These are phyloP conservation scores for Aechmea fasciata DNA, from an alignment of 176 grass and related monocot species.

Conservation along the genomic window DNA sequence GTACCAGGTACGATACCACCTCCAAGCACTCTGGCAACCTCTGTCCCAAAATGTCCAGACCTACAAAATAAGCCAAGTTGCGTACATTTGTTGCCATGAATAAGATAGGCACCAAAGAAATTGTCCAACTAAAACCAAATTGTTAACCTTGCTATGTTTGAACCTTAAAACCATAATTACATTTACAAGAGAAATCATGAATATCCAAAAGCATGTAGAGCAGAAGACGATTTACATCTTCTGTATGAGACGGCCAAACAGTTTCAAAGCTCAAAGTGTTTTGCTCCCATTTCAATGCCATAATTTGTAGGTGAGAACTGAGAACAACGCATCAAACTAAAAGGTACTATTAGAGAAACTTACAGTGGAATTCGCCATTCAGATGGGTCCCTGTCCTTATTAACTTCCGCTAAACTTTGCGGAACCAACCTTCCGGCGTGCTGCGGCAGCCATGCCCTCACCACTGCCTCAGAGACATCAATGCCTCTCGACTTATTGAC, in stretches of 20 bases:
- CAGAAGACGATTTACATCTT: too few species aligned
- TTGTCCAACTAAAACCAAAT: not conserved
- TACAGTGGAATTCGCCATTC: constrained; percentile 83
- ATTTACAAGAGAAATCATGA: too few species aligned
- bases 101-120: not conserved
- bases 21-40: constrained; percentile 73
- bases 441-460: constrained; percentile 50
- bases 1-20: constrained; percentile 93
- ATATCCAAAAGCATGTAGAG: too few species aligned
- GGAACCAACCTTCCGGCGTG: constrained; percentile 37
- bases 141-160: not conserved
- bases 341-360: constrained; percentile 8
- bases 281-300: too few species aligned
- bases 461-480: constrained; percentile 32
- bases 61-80: constrained; percentile 28
- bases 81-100: not conserved
- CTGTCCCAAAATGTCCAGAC: constrained; percentile 54
- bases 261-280: too few species aligned
- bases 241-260: too few species aligned
- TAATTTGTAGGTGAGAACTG: too few species aligned
- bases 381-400: constrained; percentile 34
- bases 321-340: not conserved
- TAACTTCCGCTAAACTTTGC: constrained; percentile 47
- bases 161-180: too few species aligned
- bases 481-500: constrained; percentile 21